A percentile compares a stretch with the other conserved stretches of the same genome.
These are phyloP conservation scores for Nemophila menziesii DNA, from an alignment of 257 asterid species.

Conservation along the genomic window DNA sequence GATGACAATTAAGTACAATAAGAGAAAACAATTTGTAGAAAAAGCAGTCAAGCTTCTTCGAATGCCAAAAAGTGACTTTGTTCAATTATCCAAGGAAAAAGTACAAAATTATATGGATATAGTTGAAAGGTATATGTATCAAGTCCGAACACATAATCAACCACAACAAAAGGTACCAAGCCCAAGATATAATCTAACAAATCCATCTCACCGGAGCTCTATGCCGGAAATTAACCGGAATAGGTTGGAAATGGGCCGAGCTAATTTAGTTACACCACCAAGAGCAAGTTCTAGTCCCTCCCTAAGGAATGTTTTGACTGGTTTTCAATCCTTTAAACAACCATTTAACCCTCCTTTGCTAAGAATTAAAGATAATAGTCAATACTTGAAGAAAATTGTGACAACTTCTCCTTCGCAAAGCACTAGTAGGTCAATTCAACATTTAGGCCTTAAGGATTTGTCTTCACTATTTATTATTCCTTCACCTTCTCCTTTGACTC, in stretches of 20 bases:
- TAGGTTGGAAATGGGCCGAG: background rate
- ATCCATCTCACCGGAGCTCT: background rate
- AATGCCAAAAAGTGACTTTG: background rate
- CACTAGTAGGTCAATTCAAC: conserved; percentile 24
- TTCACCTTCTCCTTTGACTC: conserved; percentile 25
- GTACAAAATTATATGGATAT: background rate
- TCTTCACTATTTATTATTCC: conserved; percentile 26
- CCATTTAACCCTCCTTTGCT: background rate
- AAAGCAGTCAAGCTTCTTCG: background rate
- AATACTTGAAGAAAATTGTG: background rate
- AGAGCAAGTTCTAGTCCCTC: conserved; percentile 1
- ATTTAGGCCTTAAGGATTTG: conserved; percentile 22
- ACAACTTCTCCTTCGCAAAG: conserved; percentile 24
- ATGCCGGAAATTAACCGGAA: background rate
- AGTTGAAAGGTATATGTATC: background rate
- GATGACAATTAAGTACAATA: background rate
- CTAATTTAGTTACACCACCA: background rate
- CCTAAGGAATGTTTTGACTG: background rate
- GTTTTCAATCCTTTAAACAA: background rate
- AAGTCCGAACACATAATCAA: background rate
- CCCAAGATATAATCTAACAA: background rate
- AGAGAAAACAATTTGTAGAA: background rate
- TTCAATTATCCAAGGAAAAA: background rate
- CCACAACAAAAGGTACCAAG: background rate
- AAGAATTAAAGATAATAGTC: background rate